Base-by-base conservation (phyloP, 208 protist genomes). In the Crithidia bombi region DNA sequence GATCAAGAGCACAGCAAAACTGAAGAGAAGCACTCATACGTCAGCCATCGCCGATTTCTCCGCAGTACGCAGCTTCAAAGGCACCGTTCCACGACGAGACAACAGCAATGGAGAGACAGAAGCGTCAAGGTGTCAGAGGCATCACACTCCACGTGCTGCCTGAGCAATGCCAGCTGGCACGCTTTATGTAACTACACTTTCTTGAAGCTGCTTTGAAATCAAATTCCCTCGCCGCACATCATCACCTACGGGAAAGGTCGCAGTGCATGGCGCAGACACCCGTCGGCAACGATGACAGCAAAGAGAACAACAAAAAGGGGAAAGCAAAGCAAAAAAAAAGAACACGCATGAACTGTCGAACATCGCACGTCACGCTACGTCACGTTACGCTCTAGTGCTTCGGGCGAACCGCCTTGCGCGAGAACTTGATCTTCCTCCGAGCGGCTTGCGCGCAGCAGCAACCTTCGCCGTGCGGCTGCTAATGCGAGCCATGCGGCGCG, bases 381-480 rank as follows among this genome's bases (percentile, higher is more conserved):
- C 3, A 17, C 28, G 12, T 12, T 3, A 30, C 50, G 50, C 50
- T 26, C 44, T 89, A 87, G 62, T 83, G 79, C 81, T 89, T 91
- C 41, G 86, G 71, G 65, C 89, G 89, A 41, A 89, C 83, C 15
- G 79, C 35, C 82, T 87, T 94, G 84, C 85, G 89, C 50, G 82
- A 75, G 77, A 92, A 94, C 58, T 46, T 83, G 66, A 73, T 79
- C 73, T 87, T 90, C n/a, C 67, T 81, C 67, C 19, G 89, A 94
- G 82, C 74, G 86, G 61, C 89, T 94, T 94, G 82, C 86, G 85
- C 43, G 86, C 86, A 38, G 83, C 89, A 14, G 50, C 38, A 23
- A 94, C 82, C 80, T 90, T 90, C 49, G 65, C 71, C 52, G 80
- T 86, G 85, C 81, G 86, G 69, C 67, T 79, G 35, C 65, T 55